Percentiles rank a stretch among this genome's conserved stretches.
phyloP scores from a whole-genome alignment of 352 stramenopile species.

The Globisporangium radiosum region DNA sequence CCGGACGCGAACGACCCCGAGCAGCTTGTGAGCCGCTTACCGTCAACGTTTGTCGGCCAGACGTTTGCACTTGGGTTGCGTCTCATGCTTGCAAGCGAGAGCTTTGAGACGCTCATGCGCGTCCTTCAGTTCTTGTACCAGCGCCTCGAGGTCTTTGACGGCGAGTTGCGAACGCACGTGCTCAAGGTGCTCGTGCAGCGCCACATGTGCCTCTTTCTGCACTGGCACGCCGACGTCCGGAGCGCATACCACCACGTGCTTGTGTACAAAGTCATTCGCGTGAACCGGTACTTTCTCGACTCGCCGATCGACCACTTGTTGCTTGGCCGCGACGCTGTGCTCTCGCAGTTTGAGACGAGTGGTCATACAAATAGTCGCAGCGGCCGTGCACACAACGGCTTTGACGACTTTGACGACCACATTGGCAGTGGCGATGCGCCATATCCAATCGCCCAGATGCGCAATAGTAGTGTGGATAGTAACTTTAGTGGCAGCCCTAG shows the following conservation, averaged over 20 bases:
- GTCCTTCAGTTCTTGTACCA: constrained; percentile 70
- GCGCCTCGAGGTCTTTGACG: constrained; percentile 65
- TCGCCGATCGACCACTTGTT: constrained; percentile 67
- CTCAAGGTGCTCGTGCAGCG: constrained; percentile 68
- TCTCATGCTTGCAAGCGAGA: constrained; percentile 67
- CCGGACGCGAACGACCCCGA: constrained; percentile 9
- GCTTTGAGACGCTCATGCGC: constrained; percentile 61
- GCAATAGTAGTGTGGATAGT: constrained; percentile 8
- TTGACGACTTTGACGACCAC: constrained; percentile 24
- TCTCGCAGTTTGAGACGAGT: constrained; percentile 19
- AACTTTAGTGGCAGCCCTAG: not conserved
- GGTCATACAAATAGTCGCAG: not conserved
- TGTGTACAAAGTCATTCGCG: constrained; percentile 54
- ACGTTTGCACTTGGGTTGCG: constrained; percentile 52
- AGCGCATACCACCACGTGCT: constrained; percentile 72
- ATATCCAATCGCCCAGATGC: constrained; percentile 2
- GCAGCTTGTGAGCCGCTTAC: constrained; percentile 40
- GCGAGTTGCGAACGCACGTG: constrained; percentile 54
- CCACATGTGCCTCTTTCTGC: constrained; percentile 71
- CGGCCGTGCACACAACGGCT: constrained; percentile 13
- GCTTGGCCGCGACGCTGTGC: constrained; percentile 41
- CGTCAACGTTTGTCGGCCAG: constrained; percentile 35
- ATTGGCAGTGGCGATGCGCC: constrained; percentile 1
- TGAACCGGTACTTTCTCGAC: constrained; percentile 55
- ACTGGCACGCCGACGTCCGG: constrained; percentile 71